phyloP scores from a whole-genome alignment of 345 rosid species.

The Citrus australasica region DNA sequence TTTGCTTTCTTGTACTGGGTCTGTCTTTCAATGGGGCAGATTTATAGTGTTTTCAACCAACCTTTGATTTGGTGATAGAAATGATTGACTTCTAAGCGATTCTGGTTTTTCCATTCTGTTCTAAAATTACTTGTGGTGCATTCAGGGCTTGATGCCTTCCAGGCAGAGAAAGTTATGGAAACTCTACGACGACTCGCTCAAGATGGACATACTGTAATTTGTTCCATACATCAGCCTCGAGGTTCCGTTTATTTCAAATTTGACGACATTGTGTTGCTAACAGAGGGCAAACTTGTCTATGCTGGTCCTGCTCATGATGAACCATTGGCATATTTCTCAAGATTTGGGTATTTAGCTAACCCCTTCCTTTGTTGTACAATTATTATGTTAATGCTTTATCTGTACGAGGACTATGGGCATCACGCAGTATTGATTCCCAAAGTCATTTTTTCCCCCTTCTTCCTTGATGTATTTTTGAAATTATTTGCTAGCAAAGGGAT shows the following conservation, averaged over 20 bases:
- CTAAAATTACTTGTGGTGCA: constrained; percentile 13
- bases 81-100: constrained; percentile 6
- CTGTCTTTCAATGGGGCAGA: constrained; percentile 1
- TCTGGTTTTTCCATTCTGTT: neutral
- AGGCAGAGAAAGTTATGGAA: constrained; percentile 96
- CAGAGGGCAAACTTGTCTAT: constrained; percentile 80
- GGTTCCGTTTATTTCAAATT: constrained; percentile 86
- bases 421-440: neutral
- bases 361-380: constrained; percentile 11
- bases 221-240: constrained; percentile 99
- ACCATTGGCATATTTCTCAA: constrained; percentile 74
- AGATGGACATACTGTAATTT: constrained; percentile 96
- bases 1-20: constrained; percentile 7
- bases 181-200: constrained; percentile 81
- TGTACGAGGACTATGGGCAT: neutral
- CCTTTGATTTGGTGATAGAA: neutral
- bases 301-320: constrained; percentile 83
- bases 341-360: constrained; percentile 64
- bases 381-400: neutral
- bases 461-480: neutral
- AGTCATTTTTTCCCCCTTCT: too few relatives aligned
- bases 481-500: neutral
- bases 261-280: constrained; percentile 81
- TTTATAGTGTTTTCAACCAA: neutral
- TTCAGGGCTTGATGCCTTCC: constrained; percentile 97